Evolutionary conservation across 441 rosid species (phyloP), one percentile per base, ranked within the genome.

Genomic region (Metrosideros polymorpha): DNA sequence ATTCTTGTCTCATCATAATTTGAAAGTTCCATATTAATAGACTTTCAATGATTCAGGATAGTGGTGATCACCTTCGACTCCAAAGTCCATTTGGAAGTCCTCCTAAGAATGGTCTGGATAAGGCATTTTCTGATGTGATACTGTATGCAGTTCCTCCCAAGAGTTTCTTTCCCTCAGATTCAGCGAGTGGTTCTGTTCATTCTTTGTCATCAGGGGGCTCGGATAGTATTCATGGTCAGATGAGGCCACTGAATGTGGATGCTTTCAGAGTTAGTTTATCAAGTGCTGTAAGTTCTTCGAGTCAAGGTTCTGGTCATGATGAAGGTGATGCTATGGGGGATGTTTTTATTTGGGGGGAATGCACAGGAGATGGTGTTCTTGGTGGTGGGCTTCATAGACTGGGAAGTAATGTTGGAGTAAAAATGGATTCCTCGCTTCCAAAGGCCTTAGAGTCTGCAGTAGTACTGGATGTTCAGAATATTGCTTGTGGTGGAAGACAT

Each of bases 301-400:
- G 99, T 89, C 99, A 96, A 83, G 99, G 98, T 86, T 97, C 99
- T 89, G 99, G 99, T 87, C 98, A 97, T 93, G 99, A 97, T 91
- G 99, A 97, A 85, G 97, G 98, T 86, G 99, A 96, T 91, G 97
- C 99, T 66, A 85, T 97, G 88, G 99, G 99, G 56, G 99, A 97
- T 94, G 99, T 97, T 89, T 95, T 94, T 89, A 92, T 97, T 61
- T 97, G 99, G 99, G 99, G 99, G 51, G 98, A 96, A 91, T 96
- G 95, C 87, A 93, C 91, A 12, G 98, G 95, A 56, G 99, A 97
- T 88, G 98, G 97, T 88, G 90, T 92, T 89, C 86, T 96, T 88
- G 99, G 99, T 89, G 98, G 99, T 89, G 99, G 99, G 88, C 86
- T 84, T 88, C 97, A 92, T 82, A 93, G 92, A 92, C 89, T 92